Conservation (phyloP, 257 asterid genomes). For the Solanum piurae region DNA sequence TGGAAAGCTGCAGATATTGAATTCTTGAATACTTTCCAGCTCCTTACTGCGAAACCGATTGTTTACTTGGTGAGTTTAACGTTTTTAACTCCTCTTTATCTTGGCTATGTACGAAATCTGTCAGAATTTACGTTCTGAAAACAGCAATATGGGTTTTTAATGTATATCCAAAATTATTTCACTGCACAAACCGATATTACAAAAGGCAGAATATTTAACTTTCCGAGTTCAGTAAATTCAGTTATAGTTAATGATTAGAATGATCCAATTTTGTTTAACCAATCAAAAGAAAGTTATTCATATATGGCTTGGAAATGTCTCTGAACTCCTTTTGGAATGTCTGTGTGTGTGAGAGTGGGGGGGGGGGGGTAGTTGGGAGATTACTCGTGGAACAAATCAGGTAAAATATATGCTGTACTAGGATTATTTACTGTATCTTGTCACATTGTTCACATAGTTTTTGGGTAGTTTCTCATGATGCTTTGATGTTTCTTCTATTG, state of each 20-base stretch:
- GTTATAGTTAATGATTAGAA: background rate
- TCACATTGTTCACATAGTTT: background rate
- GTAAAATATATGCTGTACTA: background rate
- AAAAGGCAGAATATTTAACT: background rate
- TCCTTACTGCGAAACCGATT: slow-evolving; percentile 95
- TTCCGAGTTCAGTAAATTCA: background rate
- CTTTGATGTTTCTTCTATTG: background rate
- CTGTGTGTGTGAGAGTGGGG: background rate
- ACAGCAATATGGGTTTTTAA: background rate
- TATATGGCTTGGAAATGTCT: background rate
- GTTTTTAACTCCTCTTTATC: background rate
- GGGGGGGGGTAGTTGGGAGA: background rate
- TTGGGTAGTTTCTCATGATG: background rate
- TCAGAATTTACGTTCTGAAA: background rate
- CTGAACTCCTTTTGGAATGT: background rate
- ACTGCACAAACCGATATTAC: background rate
- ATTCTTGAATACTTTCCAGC: slow-evolving; percentile 82
- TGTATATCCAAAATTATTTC: background rate
- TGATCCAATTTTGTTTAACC: background rate
- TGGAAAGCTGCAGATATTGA: slow-evolving; percentile 98
- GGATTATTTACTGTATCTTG: background rate
- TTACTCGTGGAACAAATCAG: background rate
- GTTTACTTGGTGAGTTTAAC: slow-evolving; percentile 77
- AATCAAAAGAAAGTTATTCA: background rate
- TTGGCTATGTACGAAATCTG: background rate